Base-by-base conservation (phyloP, 2,329 filamentous ascomycete genomes). In the Diaporthe helianthi region DNA sequence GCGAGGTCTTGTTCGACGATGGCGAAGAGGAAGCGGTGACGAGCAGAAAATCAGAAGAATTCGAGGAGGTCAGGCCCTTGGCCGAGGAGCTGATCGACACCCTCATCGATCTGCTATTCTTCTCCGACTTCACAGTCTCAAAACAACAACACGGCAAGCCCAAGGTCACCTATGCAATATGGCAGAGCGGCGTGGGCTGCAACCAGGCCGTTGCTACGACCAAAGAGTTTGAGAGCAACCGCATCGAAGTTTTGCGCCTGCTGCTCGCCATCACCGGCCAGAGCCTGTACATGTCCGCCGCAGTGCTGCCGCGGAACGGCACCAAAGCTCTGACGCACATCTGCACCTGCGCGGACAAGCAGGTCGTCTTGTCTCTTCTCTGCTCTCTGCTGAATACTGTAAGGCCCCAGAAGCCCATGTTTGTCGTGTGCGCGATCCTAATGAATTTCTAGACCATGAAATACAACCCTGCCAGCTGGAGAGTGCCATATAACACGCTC, bases 101-200 rank as follows among this genome's bases (percentile, higher is more conserved):
- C 0, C 84, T 98, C 65, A 82, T 96, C 70, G 94, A 98, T 76
- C 83, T 98, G 65, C 86, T 98, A 51, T 99, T 99, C 86, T 97
- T 93, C 78, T 90, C 92, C 10, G 93, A 94, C 67, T 92, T 99
- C 76, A 97, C 95, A 0, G 86, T 98, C 19, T 93, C 95, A 12
- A 88, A 85, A 69, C 87, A 92, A 51, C 85, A 89, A 17, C 86
- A 89, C 68, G 88, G 89, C 66, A 93, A 92, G 76, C 87, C 87
- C 72, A 97, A 96, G 78, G 92, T 98, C 68, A 92, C 91, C 9
- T 97, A 96, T 80, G 92, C 93, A 66, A 98, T 99, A 78, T 99
- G 96, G 96, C 94, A 98, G 82, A 98, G 93, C 77, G 96, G 96
- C 58, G 95, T 99, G 36, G 96, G 96, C 17, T 98, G 95, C 83